Percentiles rank a stretch among this genome's conserved stretches.
Evolutionary conservation across 306 rosid species (phyloP).

Genomic region (Gleditsia sinensis): DNA sequence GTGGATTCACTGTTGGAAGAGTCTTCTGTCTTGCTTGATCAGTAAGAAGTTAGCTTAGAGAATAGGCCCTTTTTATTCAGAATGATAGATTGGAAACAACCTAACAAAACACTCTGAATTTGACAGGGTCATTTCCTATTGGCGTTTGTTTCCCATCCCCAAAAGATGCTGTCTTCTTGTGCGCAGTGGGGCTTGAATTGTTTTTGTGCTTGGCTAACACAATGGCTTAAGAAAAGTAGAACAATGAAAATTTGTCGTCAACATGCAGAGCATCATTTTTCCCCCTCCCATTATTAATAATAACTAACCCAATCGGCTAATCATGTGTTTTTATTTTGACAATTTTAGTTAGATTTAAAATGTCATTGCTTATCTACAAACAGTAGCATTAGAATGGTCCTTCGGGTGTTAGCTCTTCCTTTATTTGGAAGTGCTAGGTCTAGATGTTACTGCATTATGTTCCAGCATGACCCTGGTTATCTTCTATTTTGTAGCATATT

Average conservation of each 20-base stretch:
- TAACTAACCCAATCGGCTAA: background rate
- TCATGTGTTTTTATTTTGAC: background rate
- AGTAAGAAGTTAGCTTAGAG: background rate
- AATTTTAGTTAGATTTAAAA: background rate
- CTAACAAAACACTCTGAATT: background rate
- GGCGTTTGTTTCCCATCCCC: background rate
- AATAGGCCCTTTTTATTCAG: background rate
- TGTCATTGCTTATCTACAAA: background rate
- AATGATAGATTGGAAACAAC: background rate
- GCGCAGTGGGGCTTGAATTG: background rate
- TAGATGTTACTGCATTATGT: conserved; percentile 3
- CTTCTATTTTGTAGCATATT: background rate
- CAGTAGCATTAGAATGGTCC: background rate
- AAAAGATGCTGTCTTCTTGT: background rate
- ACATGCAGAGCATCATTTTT: background rate
- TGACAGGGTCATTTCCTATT: background rate
- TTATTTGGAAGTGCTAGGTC: background rate
- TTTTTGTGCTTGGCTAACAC: background rate
- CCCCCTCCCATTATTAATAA: no score
- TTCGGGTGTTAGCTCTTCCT: background rate
- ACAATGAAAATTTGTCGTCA: background rate
- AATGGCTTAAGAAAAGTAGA: background rate
- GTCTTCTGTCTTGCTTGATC: background rate
- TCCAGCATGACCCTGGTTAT: background rate
- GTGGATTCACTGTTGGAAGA: background rate